phyloP scores from a whole-genome alignment of 176 grass and related monocot genomes.

The Chrysopogon serrulatus region DNA sequence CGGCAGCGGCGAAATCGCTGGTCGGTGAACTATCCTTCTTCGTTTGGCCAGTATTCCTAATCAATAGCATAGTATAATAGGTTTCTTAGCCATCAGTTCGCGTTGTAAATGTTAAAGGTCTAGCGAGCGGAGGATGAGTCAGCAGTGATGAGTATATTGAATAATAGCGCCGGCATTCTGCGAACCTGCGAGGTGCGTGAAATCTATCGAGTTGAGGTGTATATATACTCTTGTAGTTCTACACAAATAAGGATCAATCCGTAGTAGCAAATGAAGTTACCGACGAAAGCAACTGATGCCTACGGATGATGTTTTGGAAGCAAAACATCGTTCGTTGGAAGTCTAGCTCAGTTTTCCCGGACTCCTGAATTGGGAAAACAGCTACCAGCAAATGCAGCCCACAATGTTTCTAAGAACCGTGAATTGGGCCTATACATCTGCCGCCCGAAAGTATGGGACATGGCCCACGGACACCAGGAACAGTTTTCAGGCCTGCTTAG shows the following conservation, averaged over 20 bases:
- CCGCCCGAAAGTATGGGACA: no score
- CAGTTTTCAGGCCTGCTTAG: no score
- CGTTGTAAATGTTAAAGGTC: not conserved
- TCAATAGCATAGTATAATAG: not conserved
- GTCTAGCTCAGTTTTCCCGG: not conserved
- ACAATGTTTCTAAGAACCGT: no score
- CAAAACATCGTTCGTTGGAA: not conserved
- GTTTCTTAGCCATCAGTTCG: not conserved
- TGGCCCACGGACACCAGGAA: no score
- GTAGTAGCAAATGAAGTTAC: not conserved
- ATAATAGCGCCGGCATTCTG: not conserved
- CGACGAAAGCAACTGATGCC: no score
- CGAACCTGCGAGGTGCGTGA: not conserved
- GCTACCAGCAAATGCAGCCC: not conserved
- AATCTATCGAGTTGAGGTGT: not conserved
- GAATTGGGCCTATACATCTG: no score
- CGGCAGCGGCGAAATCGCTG: slow-evolving; percentile 37
- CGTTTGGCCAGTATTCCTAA: not conserved
- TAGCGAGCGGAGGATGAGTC: not conserved
- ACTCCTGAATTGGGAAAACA: not conserved
- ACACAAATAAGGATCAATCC: not conserved
- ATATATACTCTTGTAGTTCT: not conserved
- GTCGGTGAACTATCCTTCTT: slow-evolving; percentile 32
- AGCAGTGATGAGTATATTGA: not conserved
- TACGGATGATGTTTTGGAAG: no score